These are phyloP conservation scores for Tulasnella calospora DNA, from an alignment of 768 basidiomycete genomes.

Conservation along the genomic window DNA sequence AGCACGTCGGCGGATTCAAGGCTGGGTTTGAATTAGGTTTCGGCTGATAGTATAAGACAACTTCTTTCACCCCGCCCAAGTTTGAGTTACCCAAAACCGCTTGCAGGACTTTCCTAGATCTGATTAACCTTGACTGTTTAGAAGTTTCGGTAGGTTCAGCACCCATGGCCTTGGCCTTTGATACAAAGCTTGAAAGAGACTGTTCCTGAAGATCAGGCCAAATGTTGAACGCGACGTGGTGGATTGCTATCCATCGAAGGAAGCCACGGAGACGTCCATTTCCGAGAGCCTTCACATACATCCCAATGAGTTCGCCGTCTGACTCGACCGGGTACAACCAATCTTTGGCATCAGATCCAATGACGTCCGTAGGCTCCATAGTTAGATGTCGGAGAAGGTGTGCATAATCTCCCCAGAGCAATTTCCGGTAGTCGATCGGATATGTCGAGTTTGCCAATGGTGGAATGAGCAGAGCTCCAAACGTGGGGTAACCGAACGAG, in stretches of 20 bases:
- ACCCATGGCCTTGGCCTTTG: slow-evolving; percentile 12
- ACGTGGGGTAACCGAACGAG: slow-evolving; percentile 76
- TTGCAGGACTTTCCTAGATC: neutral
- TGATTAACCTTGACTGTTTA: neutral
- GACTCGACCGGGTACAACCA: slow-evolving; percentile 70
- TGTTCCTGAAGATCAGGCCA: slow-evolving; percentile 55
- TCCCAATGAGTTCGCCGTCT: slow-evolving; percentile 55
- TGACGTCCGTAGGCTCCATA: slow-evolving; percentile 28
- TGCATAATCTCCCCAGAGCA: slow-evolving; percentile 75
- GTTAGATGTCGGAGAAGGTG: slow-evolving; percentile 51
- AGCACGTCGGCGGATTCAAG: slow-evolving; percentile 18
- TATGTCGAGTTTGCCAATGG: slow-evolving; percentile 67
- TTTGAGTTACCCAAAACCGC: slow-evolving; percentile 13
- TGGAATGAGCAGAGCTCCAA: slow-evolving; percentile 68
- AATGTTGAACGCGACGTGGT: slow-evolving; percentile 70
- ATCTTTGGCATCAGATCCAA: slow-evolving; percentile 46
- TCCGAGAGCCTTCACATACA: slow-evolving; percentile 57
- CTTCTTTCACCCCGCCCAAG: slow-evolving; percentile 15
- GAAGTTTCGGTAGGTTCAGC: neutral
- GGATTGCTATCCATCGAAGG: slow-evolving; percentile 61
- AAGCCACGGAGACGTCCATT: slow-evolving; percentile 48
- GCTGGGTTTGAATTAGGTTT: neutral
- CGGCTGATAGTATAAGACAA: slow-evolving; percentile 23
- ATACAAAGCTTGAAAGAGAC: neutral
- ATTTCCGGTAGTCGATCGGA: slow-evolving; percentile 68